These are phyloP conservation scores for Aspergillus cavernicola DNA, from an alignment of 495 filamentous ascomycete species.

Conservation along the genomic window DNA sequence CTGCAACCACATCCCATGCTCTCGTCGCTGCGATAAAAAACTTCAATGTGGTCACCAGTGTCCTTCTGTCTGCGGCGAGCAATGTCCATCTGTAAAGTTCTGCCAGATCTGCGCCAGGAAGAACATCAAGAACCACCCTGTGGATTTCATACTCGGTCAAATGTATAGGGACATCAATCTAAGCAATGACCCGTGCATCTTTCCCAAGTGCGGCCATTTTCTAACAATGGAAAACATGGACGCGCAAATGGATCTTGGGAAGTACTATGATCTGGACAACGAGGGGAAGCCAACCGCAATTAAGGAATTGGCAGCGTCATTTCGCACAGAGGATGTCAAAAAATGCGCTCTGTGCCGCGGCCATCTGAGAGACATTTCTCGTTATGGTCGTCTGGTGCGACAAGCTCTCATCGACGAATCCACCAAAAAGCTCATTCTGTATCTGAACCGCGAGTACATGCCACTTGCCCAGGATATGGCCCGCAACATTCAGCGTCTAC, in stretches of 20 bases:
- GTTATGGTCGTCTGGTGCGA: conserved; percentile 67
- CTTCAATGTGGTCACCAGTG: conserved; percentile 66
- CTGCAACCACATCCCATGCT: conserved; percentile 64
- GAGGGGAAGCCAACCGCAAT: conserved; percentile 45
- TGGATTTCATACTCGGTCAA: conserved; percentile 51
- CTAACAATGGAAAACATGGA: conserved; percentile 62
- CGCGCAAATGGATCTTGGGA: conserved; percentile 55
- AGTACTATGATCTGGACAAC: conserved; percentile 49
- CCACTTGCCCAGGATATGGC: conserved; percentile 41
- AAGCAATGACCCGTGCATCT: conserved; percentile 56
- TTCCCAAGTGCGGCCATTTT: conserved; percentile 49
- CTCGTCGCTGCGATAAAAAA: conserved; percentile 51
- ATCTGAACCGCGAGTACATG: conserved; percentile 45
- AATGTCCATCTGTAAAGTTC: conserved; percentile 50
- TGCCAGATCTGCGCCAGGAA: conserved; percentile 55
- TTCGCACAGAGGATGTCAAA: conserved; percentile 52
- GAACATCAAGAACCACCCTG: conserved; percentile 39
- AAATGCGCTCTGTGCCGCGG: conserved; percentile 62
- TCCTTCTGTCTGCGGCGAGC: conserved; percentile 65
- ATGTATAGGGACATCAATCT: conserved; percentile 56
- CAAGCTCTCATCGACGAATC: conserved; percentile 62
- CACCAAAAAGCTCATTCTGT: conserved; percentile 61
- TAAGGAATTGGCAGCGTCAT: conserved; percentile 40
- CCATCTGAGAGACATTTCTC: conserved; percentile 55
- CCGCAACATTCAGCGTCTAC: conserved; percentile 19